Evolutionary conservation across 192 early-diverging fungal species (phyloP).

Genomic region (Lobosporangium transversale): DNA sequence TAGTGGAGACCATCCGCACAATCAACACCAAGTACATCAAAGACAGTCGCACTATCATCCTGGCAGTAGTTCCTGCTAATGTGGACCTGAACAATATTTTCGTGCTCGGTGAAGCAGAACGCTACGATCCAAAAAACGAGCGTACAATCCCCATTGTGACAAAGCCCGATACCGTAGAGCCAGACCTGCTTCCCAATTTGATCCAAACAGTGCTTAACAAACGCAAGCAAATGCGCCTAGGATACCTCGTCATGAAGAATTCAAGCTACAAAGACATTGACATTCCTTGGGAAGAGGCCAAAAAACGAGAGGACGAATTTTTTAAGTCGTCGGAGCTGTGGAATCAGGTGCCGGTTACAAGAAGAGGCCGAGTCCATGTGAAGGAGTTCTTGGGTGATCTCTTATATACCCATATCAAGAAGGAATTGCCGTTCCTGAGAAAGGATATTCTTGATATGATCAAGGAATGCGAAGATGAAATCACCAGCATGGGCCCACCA

Average conservation of each 20-base stretch:
- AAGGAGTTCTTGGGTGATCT: conserved; percentile 30
- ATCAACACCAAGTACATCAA: conserved; percentile 45
- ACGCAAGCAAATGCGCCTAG: conserved; percentile 40
- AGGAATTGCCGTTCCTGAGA: conserved; percentile 31
- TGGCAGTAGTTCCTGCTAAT: conserved; percentile 46
- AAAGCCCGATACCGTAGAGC: conserved; percentile 41
- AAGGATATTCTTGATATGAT: conserved; percentile 26
- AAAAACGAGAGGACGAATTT: conserved; percentile 17
- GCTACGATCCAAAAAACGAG: conserved; percentile 33
- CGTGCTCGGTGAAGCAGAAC: conserved; percentile 45
- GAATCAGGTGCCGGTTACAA: conserved; percentile 18
- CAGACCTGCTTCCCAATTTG: conserved; percentile 30
- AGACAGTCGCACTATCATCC: conserved; percentile 46
- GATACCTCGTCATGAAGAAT: conserved; percentile 48
- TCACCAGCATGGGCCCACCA: conserved; percentile 17
- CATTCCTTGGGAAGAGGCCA: conserved; percentile 37
- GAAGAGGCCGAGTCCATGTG: conserved; percentile 25
- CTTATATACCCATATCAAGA: conserved; percentile 36
- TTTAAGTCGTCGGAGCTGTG: conserved; percentile 35
- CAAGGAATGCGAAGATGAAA: conserved; percentile 21
- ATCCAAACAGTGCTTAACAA: conserved; percentile 39
- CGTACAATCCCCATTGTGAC: conserved; percentile 48
- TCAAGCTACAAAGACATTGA: conserved; percentile 37
- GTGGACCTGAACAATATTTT: conserved; percentile 50
- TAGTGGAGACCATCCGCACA: conserved; percentile 35